A percentile compares a stretch with the other conserved stretches of the same genome.
phyloP scores from a whole-genome alignment of 1,139 yeast species.

The Taphrina deformans region DNA sequence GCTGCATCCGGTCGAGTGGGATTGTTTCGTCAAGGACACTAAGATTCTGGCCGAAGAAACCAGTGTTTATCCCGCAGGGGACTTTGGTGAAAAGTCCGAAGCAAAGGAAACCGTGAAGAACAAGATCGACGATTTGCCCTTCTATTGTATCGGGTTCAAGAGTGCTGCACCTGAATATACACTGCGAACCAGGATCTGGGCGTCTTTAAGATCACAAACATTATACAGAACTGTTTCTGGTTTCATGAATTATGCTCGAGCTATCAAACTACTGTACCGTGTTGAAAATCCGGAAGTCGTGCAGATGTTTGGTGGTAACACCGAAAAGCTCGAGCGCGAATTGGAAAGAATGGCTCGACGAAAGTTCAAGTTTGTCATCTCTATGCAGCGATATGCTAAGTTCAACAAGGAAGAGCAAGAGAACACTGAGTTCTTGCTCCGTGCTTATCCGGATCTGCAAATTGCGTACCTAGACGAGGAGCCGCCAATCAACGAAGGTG shows the following conservation, averaged over 20 bases:
- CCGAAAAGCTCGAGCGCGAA: slow-evolving; percentile 91
- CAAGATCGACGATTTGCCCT: slow-evolving; percentile 95
- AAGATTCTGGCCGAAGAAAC: slow-evolving; percentile 98
- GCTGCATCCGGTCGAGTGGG: slow-evolving; percentile 99
- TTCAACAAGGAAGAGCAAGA: slow-evolving; percentile 97
- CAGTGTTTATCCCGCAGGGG: slow-evolving; percentile 65
- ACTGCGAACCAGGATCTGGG: slow-evolving; percentile 98
- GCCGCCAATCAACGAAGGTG: slow-evolving; percentile 85
- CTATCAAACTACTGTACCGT: slow-evolving; percentile 92
- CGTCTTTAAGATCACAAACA: slow-evolving; percentile 96
- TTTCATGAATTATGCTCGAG: slow-evolving; percentile 98
- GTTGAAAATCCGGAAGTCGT: slow-evolving; percentile 99
- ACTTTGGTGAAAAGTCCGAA: slow-evolving; percentile 54
- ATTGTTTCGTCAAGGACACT: slow-evolving; percentile 96
- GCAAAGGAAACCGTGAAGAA: slow-evolving; percentile 71
- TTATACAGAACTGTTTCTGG: slow-evolving; percentile 98
- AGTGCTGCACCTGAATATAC: slow-evolving; percentile 99
- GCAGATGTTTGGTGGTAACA: slow-evolving; percentile 97
- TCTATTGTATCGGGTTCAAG: slow-evolving; percentile 98
- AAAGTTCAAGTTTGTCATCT: slow-evolving; percentile 93
- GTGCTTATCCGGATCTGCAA: slow-evolving; percentile 98
- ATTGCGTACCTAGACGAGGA: slow-evolving; percentile 98
- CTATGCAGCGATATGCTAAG: slow-evolving; percentile 97
- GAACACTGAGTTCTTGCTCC: slow-evolving; percentile 93
- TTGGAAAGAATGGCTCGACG: slow-evolving; percentile 99